phyloP scores from a whole-genome alignment of 108 stramenopile genomes.

The Conticribra weissflogii region DNA sequence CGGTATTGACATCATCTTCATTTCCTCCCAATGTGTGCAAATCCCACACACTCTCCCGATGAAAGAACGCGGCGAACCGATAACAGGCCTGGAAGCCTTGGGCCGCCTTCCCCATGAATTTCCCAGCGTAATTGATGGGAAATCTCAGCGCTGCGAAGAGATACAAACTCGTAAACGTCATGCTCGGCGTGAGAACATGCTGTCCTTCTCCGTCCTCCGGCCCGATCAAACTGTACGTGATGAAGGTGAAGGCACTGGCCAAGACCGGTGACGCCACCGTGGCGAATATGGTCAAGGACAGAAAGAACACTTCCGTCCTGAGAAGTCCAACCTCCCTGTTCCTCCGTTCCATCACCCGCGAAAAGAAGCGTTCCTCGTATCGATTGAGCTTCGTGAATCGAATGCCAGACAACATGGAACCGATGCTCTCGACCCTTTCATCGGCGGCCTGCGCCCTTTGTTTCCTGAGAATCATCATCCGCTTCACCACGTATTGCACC shows the following conservation, averaged over 20 bases:
- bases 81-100: slow-evolving; percentile 68
- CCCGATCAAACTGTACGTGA: slow-evolving; percentile 59
- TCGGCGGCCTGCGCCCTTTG: slow-evolving; percentile 65
- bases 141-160: slow-evolving; percentile 80
- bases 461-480: slow-evolving; percentile 65
- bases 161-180: slow-evolving; percentile 72
- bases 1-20: not conserved
- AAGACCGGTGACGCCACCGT: slow-evolving; percentile 71
- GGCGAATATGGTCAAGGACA: slow-evolving; percentile 70
- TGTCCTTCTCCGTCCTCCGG: slow-evolving; percentile 32
- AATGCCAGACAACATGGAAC: slow-evolving; percentile 70
- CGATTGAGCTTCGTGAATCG: slow-evolving; percentile 79
- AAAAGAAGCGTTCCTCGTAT: slow-evolving; percentile 67
- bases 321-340: slow-evolving; percentile 54
- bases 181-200: slow-evolving; percentile 59
- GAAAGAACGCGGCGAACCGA: slow-evolving; percentile 65
- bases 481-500: slow-evolving; percentile 54
- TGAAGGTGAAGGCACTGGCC: slow-evolving; percentile 73
- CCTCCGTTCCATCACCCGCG: slow-evolving; percentile 50
- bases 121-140: slow-evolving; percentile 83
- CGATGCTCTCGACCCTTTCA: slow-evolving; percentile 64
- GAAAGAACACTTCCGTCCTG: slow-evolving; percentile 63
- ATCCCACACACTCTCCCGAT: slow-evolving; percentile 37
- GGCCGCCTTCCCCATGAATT: slow-evolving; percentile 70
- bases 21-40: not conserved